Evolutionary conservation across 371 early-diverging fungal species (phyloP).

Genomic region (Mycotypha africana): DNA sequence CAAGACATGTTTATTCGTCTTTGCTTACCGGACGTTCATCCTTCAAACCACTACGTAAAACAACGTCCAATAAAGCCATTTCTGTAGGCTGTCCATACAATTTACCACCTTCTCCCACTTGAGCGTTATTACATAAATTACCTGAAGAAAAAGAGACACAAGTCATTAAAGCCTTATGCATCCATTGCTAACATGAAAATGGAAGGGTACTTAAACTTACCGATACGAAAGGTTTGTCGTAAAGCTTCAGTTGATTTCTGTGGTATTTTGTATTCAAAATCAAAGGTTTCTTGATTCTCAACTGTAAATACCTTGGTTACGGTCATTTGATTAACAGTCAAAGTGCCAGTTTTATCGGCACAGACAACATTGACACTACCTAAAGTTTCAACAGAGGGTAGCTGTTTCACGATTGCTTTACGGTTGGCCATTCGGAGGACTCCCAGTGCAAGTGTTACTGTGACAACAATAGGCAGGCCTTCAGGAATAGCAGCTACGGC

Average conservation of each 20-base stretch:
- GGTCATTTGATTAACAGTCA: conserved; percentile 86
- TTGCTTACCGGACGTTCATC: conserved; percentile 62
- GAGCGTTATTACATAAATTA: conserved; percentile 76
- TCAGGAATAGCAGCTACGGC: conserved; percentile 96
- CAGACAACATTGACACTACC: conserved; percentile 86
- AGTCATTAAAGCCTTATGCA: too few species aligned
- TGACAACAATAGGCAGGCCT: conserved; percentile 90
- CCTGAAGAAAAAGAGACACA: conserved; percentile 18
- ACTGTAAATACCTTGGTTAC: conserved; percentile 69
- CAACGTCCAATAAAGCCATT: conserved; percentile 74
- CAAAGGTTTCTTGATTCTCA: conserved; percentile 55
- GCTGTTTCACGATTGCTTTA: conserved; percentile 84
- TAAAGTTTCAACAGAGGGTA: conserved; percentile 89
- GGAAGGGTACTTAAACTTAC: too few species aligned
- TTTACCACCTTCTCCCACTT: conserved; percentile 58
- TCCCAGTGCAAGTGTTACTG: conserved; percentile 86
- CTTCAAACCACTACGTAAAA: conserved; percentile 33
- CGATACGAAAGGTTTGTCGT: conserved; percentile 51
- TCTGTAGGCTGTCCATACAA: conserved; percentile 83
- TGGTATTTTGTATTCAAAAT: conserved; percentile 51
- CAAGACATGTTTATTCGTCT: too few species aligned
- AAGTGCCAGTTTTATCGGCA: conserved; percentile 92
- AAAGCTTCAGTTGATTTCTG: conserved; percentile 35
- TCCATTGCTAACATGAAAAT: background rate
- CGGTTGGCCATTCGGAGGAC: conserved; percentile 88